Base-by-base conservation (phyloP, 441 rosid species). In the Omphalea diandra region DNA sequence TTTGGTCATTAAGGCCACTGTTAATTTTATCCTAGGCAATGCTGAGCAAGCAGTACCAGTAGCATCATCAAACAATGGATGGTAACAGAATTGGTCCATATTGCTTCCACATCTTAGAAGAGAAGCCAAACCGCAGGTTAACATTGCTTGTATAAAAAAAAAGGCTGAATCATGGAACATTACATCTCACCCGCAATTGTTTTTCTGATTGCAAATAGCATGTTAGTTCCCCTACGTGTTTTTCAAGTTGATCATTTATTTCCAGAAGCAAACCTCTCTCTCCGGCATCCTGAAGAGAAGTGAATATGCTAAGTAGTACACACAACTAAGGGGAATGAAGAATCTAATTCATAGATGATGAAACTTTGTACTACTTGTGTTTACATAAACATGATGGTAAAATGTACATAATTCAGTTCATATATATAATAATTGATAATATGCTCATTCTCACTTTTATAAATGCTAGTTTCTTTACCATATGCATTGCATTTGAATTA, bases 101-200 rank as follows among this genome's bases (percentile, higher is more conserved):
- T 17, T 50, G 29, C 17, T 32, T 6, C 31, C 12, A 7, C 5
- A 12, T 29, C 36, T 27, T 43, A 15, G 24, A 47, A 36, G 36
- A 75, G 38, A 46, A 44, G 55, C 15, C 4, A n/a, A 38, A 14
- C 33, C 24, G 32, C 47, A 67, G 38, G 24, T n/a, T 41, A n/a
- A 32, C 15, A 65, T 12, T 33, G 35, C 31, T 74, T 67, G 56
- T 54, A 49, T 62, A n/a, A 29, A 14, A 41, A 55, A 20, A 29
- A 43, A 61, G 9, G 20, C 3, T 61, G 32, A 56, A 1, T 27
- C 54, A 56, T 36, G 50, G 9, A 40, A 1, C 18, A 17, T 27
- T 33, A 17, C 32, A 38, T 58, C 77, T 70, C 66, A 80, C 83
- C 75, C 41, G 64, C 58, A 35, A 24, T 63, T 77, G 71, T 47